A percentile compares a stretch with the other conserved stretches of the same genome.
phyloP scores from a whole-genome alignment of 2,329 filamentous ascomycete species.

The Cladosporium sp. region DNA sequence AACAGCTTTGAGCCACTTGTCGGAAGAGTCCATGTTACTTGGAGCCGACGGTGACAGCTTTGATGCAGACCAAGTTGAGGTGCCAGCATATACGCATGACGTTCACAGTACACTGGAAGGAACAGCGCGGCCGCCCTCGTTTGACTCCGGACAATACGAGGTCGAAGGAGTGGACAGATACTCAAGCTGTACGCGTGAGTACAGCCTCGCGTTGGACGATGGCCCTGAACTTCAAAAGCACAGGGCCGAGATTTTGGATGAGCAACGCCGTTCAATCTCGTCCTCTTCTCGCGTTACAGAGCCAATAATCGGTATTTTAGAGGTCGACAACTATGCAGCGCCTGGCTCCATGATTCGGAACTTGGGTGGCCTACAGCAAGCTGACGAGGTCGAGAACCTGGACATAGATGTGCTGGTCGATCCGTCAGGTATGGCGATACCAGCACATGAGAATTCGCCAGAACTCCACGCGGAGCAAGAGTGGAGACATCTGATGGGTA shows the following conservation, averaged over 20 bases:
- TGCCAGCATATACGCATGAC: not conserved
- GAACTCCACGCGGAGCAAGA: not conserved
- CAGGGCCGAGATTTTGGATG: not conserved
- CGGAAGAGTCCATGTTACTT: slow-evolving; percentile 37
- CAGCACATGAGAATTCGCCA: not conserved
- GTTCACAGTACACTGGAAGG: not conserved
- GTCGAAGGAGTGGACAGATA: not conserved
- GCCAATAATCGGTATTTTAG: not conserved
- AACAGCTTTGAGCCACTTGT: slow-evolving; percentile 28
- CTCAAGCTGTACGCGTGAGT: not conserved
- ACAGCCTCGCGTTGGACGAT: not conserved
- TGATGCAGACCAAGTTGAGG: slow-evolving; percentile 18
- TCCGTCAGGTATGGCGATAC: not conserved
- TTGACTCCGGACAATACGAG: not conserved
- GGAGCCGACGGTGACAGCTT: slow-evolving; percentile 29
- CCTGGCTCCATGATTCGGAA: not conserved
- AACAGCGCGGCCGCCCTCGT: not conserved
- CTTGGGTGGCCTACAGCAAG: not conserved
- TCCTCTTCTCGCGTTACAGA: not conserved
- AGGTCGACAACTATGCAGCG: not conserved
- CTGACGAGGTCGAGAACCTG: not conserved
- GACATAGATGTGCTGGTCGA: not conserved
- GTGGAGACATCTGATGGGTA: slow-evolving; percentile 10
- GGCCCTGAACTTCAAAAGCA: not conserved
- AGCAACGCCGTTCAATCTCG: not conserved